Evolutionary conservation across 2,329 filamentous ascomycete genomes (phyloP), one percentile per base, ranked within the genome.

Genomic region (Claviceps purpurea): DNA sequence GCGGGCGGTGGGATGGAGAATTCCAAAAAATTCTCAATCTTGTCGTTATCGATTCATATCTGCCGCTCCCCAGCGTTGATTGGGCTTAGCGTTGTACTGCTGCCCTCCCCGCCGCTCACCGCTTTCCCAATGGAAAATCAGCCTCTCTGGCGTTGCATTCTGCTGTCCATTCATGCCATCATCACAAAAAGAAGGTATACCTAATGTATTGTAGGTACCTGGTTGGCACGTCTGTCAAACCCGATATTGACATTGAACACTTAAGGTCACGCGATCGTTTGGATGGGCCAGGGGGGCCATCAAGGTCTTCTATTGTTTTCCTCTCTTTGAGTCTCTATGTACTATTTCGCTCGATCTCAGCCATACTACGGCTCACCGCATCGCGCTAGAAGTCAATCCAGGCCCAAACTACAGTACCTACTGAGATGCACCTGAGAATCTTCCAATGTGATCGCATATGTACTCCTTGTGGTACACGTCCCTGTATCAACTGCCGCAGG

Each of bases 1-100:
- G 34, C 24, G 43, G 49, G 49, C 24, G 43, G 44, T 54, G 57
- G 58, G 44, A 24, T 34, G 44, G 18, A 3, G 61, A 62, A 63
- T 65, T 65, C 59, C 37, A 48, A 59, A 67, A 67, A 67, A 60
- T 41, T 61, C 42, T 45, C 26, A 34, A 40, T 39, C 20, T 38
- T 67, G 59, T 63, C 10, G 10, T 34, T 34, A 34, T 34, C 30
- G 63, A 55, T 65, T 68, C 68, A 68, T 70, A 69, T 68, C 64
- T 64, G 60, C 59, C 62, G 65, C 64, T 64, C 67, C 66, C 65
- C 66, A 59, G 63, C 54, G 60, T 56, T 1, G 18, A 57, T 58
- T 30, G 4, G 58, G 39, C 26, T 22, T 66, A 66, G 66, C 52
- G 60, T 34, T 7, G 3, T n/a, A 2, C 5, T 22, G 18, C 5